These are phyloP conservation scores for Kingdonia uniflora DNA, from an alignment of 164 flowering plant species.

Conservation along the genomic window DNA sequence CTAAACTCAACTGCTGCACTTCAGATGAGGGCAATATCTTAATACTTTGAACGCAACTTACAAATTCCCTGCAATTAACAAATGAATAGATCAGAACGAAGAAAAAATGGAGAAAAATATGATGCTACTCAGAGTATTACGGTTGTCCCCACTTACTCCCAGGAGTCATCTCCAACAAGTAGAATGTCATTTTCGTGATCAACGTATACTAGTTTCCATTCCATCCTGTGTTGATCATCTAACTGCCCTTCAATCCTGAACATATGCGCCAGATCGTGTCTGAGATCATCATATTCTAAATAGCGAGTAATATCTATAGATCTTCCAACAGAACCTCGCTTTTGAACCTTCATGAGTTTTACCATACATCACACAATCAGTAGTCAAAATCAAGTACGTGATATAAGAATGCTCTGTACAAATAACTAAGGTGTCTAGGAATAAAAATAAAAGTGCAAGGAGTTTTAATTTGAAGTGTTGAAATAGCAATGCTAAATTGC, in stretches of 20 bases:
- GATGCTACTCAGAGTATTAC: too few relatives aligned
- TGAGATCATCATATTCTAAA: constrained; percentile 87
- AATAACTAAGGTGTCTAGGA: too few relatives aligned
- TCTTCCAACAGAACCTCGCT: constrained; percentile 97
- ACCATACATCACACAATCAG: too few relatives aligned
- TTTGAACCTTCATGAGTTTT: constrained; percentile 55
- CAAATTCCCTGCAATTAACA: constrained; percentile 66
- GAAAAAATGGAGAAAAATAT: too few relatives aligned
- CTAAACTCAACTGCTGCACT: constrained; percentile 94
- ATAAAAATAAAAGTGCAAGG: too few relatives aligned
- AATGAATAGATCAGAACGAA: too few relatives aligned
- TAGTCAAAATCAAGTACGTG: too few relatives aligned
- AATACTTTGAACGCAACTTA: constrained; percentile 77
- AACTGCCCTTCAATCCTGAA: constrained; percentile 97
- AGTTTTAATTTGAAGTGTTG: too few relatives aligned
- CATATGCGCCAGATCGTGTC: constrained; percentile 83
- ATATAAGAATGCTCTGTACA: too few relatives aligned
- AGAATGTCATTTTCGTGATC: constrained; percentile 91
- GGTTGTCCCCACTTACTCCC: constrained; percentile 76
- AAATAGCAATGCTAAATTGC: too few relatives aligned
- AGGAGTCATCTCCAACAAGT: constrained; percentile 96
- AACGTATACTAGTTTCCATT: constrained; percentile 94
- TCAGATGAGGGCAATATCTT: constrained; percentile 91
- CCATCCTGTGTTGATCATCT: constrained; percentile 74
- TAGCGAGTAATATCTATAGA: constrained; percentile 83